phyloP scores from a whole-genome alignment of 805 yeast species.

The Sugiyamaella valdiviana region DNA sequence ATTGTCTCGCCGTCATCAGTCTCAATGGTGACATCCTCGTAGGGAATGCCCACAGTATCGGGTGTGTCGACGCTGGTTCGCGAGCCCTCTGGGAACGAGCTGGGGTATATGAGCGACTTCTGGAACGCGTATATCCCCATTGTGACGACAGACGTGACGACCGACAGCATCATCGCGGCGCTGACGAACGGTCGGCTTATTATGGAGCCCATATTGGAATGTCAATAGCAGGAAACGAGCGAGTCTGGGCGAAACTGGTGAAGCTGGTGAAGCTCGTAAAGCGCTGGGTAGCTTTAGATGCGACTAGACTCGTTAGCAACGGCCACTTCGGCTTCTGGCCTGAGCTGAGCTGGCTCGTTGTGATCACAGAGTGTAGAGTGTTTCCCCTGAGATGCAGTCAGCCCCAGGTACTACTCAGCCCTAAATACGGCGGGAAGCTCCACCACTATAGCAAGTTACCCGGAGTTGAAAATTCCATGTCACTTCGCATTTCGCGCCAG shows the following conservation, averaged over 20 bases:
- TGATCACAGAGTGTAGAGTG: too few relatives aligned
- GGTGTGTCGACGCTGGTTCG: conserved; percentile 71
- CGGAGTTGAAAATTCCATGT: neutral
- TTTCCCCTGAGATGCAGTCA: too few relatives aligned
- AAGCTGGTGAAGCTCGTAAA: too few relatives aligned
- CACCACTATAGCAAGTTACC: too few relatives aligned
- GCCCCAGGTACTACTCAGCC: too few relatives aligned
- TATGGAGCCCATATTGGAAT: conserved; percentile 4
- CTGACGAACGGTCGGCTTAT: conserved; percentile 12
- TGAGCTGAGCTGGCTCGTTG: too few relatives aligned
- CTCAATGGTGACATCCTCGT: conserved; percentile 49
- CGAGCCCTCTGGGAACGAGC: conserved; percentile 66
- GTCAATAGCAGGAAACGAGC: too few relatives aligned
- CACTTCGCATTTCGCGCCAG: neutral
- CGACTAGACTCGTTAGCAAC: too few relatives aligned
- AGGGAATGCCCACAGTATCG: conserved; percentile 57
- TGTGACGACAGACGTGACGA: conserved; percentile 10
- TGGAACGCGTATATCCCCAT: conserved; percentile 38
- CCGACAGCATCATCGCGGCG: conserved; percentile 10
- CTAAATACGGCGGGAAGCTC: too few relatives aligned
- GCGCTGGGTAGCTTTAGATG: too few relatives aligned
- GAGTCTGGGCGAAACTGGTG: too few relatives aligned
- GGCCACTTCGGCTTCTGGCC: too few relatives aligned
- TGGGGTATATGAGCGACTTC: conserved; percentile 70
- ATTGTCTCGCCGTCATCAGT: conserved; percentile 68